A percentile compares a stretch with the other conserved stretches of the same genome.
Evolutionary conservation across 768 basidiomycete species (phyloP).

Genomic region (Russula sp.): DNA sequence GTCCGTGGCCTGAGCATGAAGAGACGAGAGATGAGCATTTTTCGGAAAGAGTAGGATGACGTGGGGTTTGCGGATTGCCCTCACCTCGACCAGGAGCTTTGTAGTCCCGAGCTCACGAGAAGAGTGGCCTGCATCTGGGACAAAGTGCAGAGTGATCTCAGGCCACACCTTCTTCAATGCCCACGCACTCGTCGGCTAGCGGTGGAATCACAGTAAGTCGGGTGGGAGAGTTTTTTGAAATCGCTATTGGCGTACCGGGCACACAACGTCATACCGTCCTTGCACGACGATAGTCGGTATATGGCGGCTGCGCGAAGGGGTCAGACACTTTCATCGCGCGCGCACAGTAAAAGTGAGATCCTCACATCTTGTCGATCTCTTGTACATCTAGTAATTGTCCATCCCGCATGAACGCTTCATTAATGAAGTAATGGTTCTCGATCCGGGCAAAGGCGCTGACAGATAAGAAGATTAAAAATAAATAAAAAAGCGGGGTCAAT

Average conservation of each 20-base stretch:
- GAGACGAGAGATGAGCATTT: background rate
- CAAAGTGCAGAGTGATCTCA: slow-evolving; percentile 64
- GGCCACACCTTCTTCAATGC: slow-evolving; percentile 80
- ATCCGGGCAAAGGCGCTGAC: slow-evolving; percentile 77
- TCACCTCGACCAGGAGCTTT: slow-evolving; percentile 63
- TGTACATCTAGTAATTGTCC: slow-evolving; percentile 81
- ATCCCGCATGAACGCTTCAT: slow-evolving; percentile 84
- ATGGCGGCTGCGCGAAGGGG: slow-evolving; percentile 53
- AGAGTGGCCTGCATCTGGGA: slow-evolving; percentile 85
- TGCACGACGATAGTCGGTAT: slow-evolving; percentile 80
- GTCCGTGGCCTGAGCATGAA: slow-evolving; percentile 34
- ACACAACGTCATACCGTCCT: slow-evolving; percentile 85
- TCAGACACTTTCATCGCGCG: background rate
- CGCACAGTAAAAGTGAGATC: background rate
- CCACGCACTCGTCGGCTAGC: slow-evolving; percentile 70
- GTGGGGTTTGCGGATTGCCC: slow-evolving; percentile 12
- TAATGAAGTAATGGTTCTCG: slow-evolving; percentile 88
- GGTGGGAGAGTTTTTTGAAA: background rate
- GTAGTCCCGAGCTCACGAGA: slow-evolving; percentile 65
- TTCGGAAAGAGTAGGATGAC: background rate
- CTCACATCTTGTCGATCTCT: slow-evolving; percentile 81
- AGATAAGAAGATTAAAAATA: too few species aligned
- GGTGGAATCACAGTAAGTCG: background rate
- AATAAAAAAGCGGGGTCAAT: background rate
- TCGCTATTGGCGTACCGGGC: slow-evolving; percentile 45